A percentile compares a stretch with the other conserved stretches of the same genome.
Conservation (phyloP, 2,329 filamentous ascomycete genomes). For the Sarocladiaceae sp. region DNA sequence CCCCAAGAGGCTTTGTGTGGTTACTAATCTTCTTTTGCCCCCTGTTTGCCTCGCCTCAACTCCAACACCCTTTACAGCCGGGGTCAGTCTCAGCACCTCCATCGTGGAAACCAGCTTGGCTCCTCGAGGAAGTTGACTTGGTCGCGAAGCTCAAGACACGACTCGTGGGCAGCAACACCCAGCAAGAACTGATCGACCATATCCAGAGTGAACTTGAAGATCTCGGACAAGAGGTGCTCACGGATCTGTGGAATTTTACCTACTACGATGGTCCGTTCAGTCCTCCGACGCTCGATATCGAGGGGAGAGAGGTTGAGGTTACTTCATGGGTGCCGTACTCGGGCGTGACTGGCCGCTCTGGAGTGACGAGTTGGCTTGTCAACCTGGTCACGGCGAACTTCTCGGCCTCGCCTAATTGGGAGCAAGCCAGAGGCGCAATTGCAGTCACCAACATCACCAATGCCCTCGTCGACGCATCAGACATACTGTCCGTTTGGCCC, state of each 20-base stretch:
- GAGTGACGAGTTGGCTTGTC: background rate
- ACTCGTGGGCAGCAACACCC: background rate
- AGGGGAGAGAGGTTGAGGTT: background rate
- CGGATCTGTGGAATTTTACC: background rate
- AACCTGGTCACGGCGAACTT: background rate
- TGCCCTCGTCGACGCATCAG: background rate
- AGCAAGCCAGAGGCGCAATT: background rate
- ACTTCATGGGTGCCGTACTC: background rate
- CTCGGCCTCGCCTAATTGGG: background rate
- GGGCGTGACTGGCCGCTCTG: background rate
- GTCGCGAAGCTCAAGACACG: background rate
- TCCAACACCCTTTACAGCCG: background rate
- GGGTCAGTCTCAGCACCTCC: background rate
- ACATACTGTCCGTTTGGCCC: background rate
- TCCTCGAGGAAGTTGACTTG: background rate
- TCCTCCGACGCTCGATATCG: background rate
- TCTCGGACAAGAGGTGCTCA: background rate
- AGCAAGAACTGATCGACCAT: background rate
- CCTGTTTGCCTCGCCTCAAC: background rate
- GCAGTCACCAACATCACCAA: background rate
- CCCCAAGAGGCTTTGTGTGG: background rate
- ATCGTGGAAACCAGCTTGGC: background rate
- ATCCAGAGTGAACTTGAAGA: background rate
- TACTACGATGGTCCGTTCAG: background rate
- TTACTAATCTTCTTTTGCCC: background rate